Percentiles rank a stretch among this genome's conserved stretches.
Evolutionary conservation across 2,329 filamentous ascomycete genomes (phyloP).

Genomic region (Phaeophleospora eucalypticola): DNA sequence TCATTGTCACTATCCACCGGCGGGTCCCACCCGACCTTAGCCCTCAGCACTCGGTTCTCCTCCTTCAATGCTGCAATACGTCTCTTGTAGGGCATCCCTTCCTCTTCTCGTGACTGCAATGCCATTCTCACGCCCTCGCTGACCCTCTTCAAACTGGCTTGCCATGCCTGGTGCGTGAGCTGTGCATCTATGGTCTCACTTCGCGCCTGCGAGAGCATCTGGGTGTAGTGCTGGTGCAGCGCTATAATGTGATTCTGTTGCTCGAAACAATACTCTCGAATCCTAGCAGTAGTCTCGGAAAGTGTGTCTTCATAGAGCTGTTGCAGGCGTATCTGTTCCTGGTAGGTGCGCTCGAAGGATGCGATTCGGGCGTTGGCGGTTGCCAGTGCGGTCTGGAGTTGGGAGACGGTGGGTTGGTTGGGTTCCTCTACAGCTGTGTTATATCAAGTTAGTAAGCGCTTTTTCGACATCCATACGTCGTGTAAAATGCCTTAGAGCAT

Average conservation of each 20-base stretch:
- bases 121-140: slow-evolving; percentile 41
- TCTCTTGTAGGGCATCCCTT: slow-evolving; percentile 33
- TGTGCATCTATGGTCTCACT: slow-evolving; percentile 44
- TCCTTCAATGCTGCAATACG: slow-evolving; percentile 42
- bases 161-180: slow-evolving; percentile 48
- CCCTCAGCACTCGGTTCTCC: slow-evolving; percentile 46
- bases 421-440: slow-evolving; percentile 18
- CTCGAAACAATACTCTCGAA: slow-evolving; percentile 35
- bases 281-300: slow-evolving; percentile 28
- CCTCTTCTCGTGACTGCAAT: slow-evolving; percentile 37
- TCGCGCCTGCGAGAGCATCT: slow-evolving; percentile 41
- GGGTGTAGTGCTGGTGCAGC: slow-evolving; percentile 47
- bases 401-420: slow-evolving; percentile 26
- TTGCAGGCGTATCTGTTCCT: slow-evolving; percentile 27
- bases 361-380: slow-evolving; percentile 25
- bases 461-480: neutral
- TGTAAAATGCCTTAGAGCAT: neutral
- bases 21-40: slow-evolving; percentile 45
- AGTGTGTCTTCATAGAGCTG: slow-evolving; percentile 41
- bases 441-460: neutral
- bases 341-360: slow-evolving; percentile 25
- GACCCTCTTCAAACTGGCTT: slow-evolving; percentile 42
- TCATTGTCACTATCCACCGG: slow-evolving; percentile 36
- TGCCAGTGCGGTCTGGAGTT: slow-evolving; percentile 27
- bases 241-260: slow-evolving; percentile 42